phyloP scores from a whole-genome alignment of 1,284 basidiomycete species.

The Tilletia caries region DNA sequence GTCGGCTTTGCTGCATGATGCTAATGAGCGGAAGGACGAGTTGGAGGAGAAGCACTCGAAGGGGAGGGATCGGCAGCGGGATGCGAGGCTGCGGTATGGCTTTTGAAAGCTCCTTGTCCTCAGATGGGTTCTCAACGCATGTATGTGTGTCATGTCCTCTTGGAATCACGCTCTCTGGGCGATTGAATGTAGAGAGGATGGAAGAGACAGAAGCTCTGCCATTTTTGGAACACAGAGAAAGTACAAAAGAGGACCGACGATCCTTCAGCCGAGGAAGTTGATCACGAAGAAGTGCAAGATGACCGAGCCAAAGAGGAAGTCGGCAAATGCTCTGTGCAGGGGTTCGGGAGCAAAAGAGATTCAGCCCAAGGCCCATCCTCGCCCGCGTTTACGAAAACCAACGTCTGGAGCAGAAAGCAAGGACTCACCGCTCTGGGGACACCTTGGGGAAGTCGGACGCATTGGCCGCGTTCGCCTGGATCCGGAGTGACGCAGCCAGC shows the following conservation, averaged over 20 bases:
- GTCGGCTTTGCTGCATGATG: slow-evolving; percentile 38
- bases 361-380: too few species aligned
- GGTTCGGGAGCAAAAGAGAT: neutral
- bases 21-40: slow-evolving; percentile 34
- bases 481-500: slow-evolving; percentile 81
- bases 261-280: slow-evolving; percentile 78
- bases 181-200: too few species aligned
- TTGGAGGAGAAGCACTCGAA: slow-evolving; percentile 43
- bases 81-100: slow-evolving; percentile 28
- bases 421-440: slow-evolving; percentile 81
- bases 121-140: too few species aligned
- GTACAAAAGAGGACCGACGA: slow-evolving; percentile 1
- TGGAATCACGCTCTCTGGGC: too few species aligned
- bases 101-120: too few species aligned
- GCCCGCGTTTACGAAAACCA: too few species aligned
- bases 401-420: too few species aligned
- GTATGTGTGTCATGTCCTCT: too few species aligned
- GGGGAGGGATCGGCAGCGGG: slow-evolving; percentile 25
- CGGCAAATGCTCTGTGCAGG: slow-evolving; percentile 66
- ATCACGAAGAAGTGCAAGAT: slow-evolving; percentile 97
- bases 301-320: slow-evolving; percentile 89
- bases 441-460: slow-evolving; percentile 59
- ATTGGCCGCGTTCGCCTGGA: slow-evolving; percentile 86
- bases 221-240: too few species aligned
- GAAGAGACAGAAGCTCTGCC: too few species aligned